Base-by-base conservation (phyloP, 2,329 filamentous ascomycete genomes). In the Huntiella bhutanensis region DNA sequence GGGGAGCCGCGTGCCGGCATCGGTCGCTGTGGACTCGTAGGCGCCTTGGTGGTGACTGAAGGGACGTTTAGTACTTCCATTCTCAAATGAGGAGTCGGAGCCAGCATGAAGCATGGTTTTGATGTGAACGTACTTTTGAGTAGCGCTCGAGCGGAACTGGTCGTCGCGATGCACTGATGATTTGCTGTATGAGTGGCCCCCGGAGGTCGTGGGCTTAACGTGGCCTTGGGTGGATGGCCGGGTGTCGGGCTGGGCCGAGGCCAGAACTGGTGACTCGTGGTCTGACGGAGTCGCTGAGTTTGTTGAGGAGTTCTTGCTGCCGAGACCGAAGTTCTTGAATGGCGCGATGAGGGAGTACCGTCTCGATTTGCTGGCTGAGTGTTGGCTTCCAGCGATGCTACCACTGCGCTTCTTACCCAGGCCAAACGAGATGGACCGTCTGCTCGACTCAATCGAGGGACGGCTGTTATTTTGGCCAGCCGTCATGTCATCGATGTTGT, bases 401-500 rank as follows among this genome's bases (percentile, higher is more conserved):
- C 80, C 79, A 55, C 77, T 82, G 51, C 70, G 68, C 65, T 82
- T 85, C 65, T 77, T 81, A 36, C 73, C 74, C 13, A 82, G 67
- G 1, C 74, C 76, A 41, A 82, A 64, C 1, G 79, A 79, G 57
- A 82, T 80, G 0, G 81, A 85, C 40, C 79, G 74, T 17, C 81
- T 73, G 32, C 67, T 67, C 3, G 80, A 86, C 53, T 87, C 82
- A 56, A 82, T 74, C 1, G 82, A 87, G 36, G 68, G 66, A 41
- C 81, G 68, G 32, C 41, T 43, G n/a, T 16, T 33, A 17, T 34
- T 13, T 5, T 13, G n/a, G 1, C 54, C 55, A 10, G 68, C 61
- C 44, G 71, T 67, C 60, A 81, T 74, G 2, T 75, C 68, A 52
- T 51, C 46, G 13, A 43, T 36, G 33, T 41, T 43, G 13, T 51